A percentile compares a stretch with the other conserved stretches of the same genome.
phyloP scores from a whole-genome alignment of 2,329 filamentous ascomycete species.

The Teratosphaeria epicoccoides region DNA sequence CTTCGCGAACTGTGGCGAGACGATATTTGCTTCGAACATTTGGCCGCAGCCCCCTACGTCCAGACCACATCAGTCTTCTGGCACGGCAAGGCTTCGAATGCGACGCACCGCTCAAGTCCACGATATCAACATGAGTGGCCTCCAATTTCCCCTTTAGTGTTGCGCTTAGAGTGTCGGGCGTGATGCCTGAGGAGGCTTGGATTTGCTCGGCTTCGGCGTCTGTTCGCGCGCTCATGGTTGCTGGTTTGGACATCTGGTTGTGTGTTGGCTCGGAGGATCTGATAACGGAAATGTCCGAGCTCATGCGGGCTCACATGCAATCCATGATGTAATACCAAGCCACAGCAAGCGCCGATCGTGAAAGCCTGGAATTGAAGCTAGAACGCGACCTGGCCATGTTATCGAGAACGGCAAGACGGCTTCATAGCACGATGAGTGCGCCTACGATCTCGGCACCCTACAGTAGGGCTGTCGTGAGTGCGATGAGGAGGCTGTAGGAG shows the following conservation, averaged over 20 bases:
- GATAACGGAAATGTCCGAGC: not conserved
- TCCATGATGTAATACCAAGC: not conserved
- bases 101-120: slow-evolving; percentile 74
- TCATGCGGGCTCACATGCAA: not conserved
- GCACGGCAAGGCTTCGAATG: not conserved
- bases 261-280: not conserved
- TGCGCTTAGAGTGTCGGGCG: slow-evolving; percentile 57
- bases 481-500: slow-evolving; percentile 68
- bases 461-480: slow-evolving; percentile 57
- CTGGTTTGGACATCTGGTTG: not conserved
- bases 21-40: slow-evolving; percentile 59
- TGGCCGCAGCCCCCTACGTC: slow-evolving; percentile 57
- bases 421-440: slow-evolving; percentile 30
- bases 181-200: slow-evolving; percentile 47
- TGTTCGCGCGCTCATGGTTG: slow-evolving; percentile 34
- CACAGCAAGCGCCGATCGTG: not conserved
- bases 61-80: not conserved
- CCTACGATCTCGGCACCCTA: slow-evolving; percentile 45
- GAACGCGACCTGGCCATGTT: slow-evolving; percentile 14
- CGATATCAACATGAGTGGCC: slow-evolving; percentile 73
- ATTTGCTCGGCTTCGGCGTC: slow-evolving; percentile 40
- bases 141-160: slow-evolving; percentile 61
- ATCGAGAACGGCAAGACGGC: slow-evolving; percentile 23
- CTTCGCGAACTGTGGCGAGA: slow-evolving; percentile 42
- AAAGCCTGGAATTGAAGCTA: not conserved